These are phyloP conservation scores for Gymnopus androsaceus DNA, from an alignment of 1,284 basidiomycete genomes.

Conservation along the genomic window DNA sequence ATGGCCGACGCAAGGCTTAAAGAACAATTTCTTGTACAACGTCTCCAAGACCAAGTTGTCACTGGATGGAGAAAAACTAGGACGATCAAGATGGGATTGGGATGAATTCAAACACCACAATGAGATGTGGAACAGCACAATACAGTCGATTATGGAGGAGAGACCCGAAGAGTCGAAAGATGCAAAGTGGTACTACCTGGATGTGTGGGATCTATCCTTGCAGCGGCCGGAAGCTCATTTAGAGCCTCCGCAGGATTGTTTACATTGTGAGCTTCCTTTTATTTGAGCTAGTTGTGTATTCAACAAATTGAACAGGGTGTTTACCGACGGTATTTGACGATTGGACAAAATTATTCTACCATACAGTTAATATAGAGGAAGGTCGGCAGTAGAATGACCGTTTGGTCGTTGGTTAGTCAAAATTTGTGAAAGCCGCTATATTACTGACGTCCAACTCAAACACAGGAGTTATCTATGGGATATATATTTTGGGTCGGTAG, in stretches of 20 bases:
- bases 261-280: conserved; percentile 12
- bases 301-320: conserved; percentile 7
- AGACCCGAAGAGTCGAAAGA: too few species aligned
- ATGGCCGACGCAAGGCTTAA: conserved; percentile 1
- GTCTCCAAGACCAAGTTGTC: neutral
- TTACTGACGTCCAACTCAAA: too few species aligned
- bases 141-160: neutral
- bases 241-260: conserved; percentile 12
- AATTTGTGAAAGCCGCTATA: too few species aligned
- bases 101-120: conserved; percentile 13
- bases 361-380: conserved; percentile 9
- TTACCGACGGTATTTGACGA: conserved; percentile 8
- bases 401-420: too few species aligned
- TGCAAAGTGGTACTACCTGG: conserved; percentile 11
- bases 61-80: neutral
- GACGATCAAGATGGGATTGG: conserved; percentile 13
- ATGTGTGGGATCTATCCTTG: conserved; percentile 12
- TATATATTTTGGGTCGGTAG: too few species aligned
- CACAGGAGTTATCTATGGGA: too few species aligned
- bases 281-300: too few species aligned
- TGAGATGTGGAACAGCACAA: conserved; percentile 7
- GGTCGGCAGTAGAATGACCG: too few species aligned
- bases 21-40: conserved; percentile 5
- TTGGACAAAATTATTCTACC: conserved; percentile 10
- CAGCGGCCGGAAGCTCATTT: conserved; percentile 14